phyloP scores from a whole-genome alignment of 306 rosid genomes.

The Lupinus albus region DNA sequence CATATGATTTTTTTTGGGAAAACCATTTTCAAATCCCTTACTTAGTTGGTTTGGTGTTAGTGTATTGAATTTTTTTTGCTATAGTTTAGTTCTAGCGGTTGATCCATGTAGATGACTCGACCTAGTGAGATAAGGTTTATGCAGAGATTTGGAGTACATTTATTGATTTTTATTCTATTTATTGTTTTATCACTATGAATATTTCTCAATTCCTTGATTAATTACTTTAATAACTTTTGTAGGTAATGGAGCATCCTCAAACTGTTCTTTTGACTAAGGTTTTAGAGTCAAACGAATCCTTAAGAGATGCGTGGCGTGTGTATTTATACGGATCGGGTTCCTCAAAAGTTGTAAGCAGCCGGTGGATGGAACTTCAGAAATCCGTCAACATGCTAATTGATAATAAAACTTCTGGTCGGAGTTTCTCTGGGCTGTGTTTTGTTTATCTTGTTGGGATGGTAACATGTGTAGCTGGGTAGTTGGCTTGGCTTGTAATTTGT shows the following conservation, averaged over 20 bases:
- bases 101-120: background rate
- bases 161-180: conserved; percentile 17
- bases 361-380: conserved; percentile 90
- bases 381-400: conserved; percentile 72
- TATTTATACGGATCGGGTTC: conserved; percentile 52
- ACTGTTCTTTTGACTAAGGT: conserved; percentile 74
- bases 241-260: conserved; percentile 94
- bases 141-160: background rate
- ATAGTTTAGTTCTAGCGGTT: background rate
- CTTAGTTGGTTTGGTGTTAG: too few species aligned
- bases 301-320: conserved; percentile 66
- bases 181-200: background rate
- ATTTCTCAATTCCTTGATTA: conserved; percentile 36
- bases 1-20: background rate
- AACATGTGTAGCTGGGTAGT: conserved; percentile 12
- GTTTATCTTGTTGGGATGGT: conserved; percentile 20
- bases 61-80: background rate
- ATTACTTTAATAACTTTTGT: conserved; percentile 38
- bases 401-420: conserved; percentile 71
- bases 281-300: conserved; percentile 62
- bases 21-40: background rate
- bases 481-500: conserved; percentile 29
- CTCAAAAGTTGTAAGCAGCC: conserved; percentile 44
- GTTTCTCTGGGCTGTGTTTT: conserved; percentile 16
- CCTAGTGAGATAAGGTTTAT: background rate